Evolutionary conservation across 768 basidiomycete species (phyloP), one percentile per base, ranked within the genome.

Genomic region (Zangia roseola): DNA sequence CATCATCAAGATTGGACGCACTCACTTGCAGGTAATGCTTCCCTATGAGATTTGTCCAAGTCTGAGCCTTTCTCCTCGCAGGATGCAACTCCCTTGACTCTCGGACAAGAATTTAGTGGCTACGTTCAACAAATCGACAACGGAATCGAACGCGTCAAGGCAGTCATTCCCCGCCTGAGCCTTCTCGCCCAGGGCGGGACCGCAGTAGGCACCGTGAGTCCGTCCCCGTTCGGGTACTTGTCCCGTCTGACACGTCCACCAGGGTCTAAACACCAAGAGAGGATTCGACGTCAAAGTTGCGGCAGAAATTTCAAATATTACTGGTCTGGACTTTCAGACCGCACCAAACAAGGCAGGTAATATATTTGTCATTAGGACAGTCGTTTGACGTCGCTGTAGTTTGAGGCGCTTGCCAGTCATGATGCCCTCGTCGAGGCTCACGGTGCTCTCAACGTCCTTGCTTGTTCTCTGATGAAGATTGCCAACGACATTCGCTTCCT

Each of bases 401-500:
- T 99, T 59, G 97, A 98, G 71, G 94, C 97, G 9, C 83, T 98
- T 54, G 97, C 97, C 19, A 78, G 90, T n/a, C 97, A 99, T 68
- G 97, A 99, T 69, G 97, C 97, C 6, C 83, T 99, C 47, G 92
- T 98, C 19, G 97, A 99, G 72, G 84, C 94, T 10, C 95, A 97
- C 50, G 97, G 97, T 47, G 95, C 94, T 14, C 80, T 99, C 56
- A 98, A 98, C 71, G 89, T 91, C 37, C 70, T 99, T 47, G 97
- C 97, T n/a, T 91, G 88, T 65, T 97, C 93, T 9, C 73, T 97
- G 57, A 97, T 97, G 93, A 99, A 99, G 79, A 97, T 99, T 62
- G 95, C 95, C 41, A 98, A 99, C 67, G 97, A 99, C 63, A 95
- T 99, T 65, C 87, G 97, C 44, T 98, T 88, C 79, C 87, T 99